Percentiles rank a stretch among this genome's conserved stretches.
Evolutionary conservation across 2,329 filamentous ascomycete species (phyloP).

Genomic region (Cladophialophora immunda): DNA sequence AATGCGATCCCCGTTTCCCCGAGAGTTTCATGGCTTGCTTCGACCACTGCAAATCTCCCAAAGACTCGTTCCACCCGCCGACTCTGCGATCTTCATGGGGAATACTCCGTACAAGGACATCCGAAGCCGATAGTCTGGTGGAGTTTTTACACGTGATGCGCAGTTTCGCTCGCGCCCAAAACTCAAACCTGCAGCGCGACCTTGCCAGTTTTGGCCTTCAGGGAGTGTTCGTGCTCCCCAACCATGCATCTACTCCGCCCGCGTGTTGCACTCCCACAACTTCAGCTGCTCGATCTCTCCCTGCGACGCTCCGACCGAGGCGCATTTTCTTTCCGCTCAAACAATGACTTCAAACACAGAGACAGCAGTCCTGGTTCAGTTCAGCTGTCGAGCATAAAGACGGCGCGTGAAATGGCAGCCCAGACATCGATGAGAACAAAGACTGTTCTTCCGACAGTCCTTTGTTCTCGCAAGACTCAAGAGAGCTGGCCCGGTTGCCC

Average conservation of each 20-base stretch:
- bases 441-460: slow-evolving; percentile 19
- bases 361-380: neutral
- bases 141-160: slow-evolving; percentile 17
- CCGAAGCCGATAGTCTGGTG: neutral
- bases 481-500: neutral
- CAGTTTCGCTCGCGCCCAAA: neutral
- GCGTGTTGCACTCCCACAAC: neutral
- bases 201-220: slow-evolving; percentile 15
- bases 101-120: neutral
- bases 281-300: neutral
- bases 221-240: slow-evolving; percentile 8
- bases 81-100: neutral
- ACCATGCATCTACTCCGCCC: slow-evolving; percentile 5
- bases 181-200: slow-evolving; percentile 10
- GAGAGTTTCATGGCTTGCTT: neutral
- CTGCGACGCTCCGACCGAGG: neutral
- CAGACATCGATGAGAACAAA: slow-evolving; percentile 7
- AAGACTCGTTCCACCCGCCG: neutral
- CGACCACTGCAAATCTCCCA: neutral
- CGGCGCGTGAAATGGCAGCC: slow-evolving; percentile 17
- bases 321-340: neutral
- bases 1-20: neutral
- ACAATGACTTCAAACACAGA: slow-evolving; percentile 6
- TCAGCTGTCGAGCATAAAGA: slow-evolving; percentile 5
- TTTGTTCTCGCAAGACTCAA: slow-evolving; percentile 13